Percentiles rank a stretch among this genome's conserved stretches.
Evolutionary conservation across 148 eudicot species (phyloP).

Genomic region (Mesembryanthemum crystallinum): DNA sequence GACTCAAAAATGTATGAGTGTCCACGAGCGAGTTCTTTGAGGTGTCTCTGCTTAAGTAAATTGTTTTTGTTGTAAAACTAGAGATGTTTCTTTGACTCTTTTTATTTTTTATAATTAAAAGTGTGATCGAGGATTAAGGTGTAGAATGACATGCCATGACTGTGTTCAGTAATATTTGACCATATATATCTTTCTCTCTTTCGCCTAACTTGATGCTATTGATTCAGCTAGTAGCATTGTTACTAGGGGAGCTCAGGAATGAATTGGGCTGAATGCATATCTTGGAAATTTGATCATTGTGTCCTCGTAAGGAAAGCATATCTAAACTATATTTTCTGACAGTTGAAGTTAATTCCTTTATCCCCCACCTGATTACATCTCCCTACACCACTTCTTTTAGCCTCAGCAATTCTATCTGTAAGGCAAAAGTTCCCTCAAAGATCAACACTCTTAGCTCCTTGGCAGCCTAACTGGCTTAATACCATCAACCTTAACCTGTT

Average conservation of each 20-base stretch:
- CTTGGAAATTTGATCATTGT: not conserved
- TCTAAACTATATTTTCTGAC: not conserved
- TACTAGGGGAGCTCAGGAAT: no score
- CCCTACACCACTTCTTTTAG: not conserved
- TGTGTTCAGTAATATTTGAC: no score
- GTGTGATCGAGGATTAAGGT: no score
- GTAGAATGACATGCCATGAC: no score
- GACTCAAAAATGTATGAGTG: no score
- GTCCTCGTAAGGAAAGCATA: not conserved
- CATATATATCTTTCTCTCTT: not conserved
- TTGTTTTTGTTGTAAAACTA: no score
- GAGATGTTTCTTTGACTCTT: no score
- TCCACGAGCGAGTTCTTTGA: no score
- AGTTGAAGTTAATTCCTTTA: not conserved
- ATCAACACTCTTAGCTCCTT: not conserved
- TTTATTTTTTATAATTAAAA: no score
- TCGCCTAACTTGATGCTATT: not conserved
- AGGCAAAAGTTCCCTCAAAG: not conserved
- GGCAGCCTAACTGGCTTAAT: not conserved
- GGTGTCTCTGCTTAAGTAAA: no score
- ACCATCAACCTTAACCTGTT: not conserved
- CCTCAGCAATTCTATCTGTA: not conserved
- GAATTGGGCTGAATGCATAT: not conserved
- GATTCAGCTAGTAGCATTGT: not conserved
- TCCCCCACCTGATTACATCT: not conserved